Evolutionary conservation across 1,284 basidiomycete genomes (phyloP).

Genomic region (Filobasidium uniguttulatum): DNA sequence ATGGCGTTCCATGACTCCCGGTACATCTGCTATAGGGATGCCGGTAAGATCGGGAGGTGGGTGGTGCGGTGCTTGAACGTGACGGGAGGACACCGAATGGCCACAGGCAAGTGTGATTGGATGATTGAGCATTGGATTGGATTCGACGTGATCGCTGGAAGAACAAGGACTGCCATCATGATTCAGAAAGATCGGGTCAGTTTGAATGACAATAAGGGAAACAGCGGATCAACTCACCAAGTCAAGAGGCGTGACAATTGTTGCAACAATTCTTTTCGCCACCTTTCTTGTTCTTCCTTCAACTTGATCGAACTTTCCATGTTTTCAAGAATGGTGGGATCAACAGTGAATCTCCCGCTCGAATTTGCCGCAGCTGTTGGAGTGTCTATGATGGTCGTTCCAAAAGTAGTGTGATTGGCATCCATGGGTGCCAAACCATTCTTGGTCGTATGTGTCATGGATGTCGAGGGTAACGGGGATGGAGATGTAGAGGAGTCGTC

Average conservation of each 20-base stretch:
- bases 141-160: conserved; percentile 19
- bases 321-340: no score
- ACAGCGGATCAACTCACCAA: conserved; percentile 15
- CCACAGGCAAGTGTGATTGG: conserved; percentile 48
- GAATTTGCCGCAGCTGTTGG: no score
- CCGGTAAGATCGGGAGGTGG: conserved; percentile 22
- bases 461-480: no score
- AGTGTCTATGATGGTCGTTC: no score
- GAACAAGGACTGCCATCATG: conserved; percentile 37
- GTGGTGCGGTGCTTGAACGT: conserved; percentile 25
- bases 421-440: no score
- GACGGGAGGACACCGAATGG: conserved; percentile 44
- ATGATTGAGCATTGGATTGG: conserved; percentile 27
- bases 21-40: conserved; percentile 4
- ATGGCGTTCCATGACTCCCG: conserved; percentile 5
- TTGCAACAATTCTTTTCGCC: conserved; percentile 13
- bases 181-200: neutral
- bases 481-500: no score
- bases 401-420: no score
- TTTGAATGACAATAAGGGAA: neutral
- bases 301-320: neutral
- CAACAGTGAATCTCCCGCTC: no score
- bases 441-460: no score
- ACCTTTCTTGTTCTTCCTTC: conserved; percentile 3
- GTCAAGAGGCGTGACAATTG: conserved; percentile 19